Base-by-base conservation (phyloP, 371 early-diverging fungal species). In the Circinella umbellata region DNA sequence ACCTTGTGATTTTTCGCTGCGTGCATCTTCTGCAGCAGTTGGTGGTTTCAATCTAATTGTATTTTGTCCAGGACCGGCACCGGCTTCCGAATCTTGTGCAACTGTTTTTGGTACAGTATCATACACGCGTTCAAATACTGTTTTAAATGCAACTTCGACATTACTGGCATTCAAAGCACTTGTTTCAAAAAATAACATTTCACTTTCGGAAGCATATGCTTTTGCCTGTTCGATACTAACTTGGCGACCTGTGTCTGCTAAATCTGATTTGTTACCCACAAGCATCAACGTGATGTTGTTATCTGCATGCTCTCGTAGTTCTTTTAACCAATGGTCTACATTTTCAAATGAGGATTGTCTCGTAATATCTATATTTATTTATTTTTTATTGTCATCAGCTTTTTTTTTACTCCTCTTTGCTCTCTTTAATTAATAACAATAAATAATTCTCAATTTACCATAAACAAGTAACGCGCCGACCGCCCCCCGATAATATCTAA, bases 261-360 rank as follows among this genome's bases (percentile, higher is more conserved):
- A 86, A 85, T 99, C 99, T 64, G 96, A 90, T 86, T 99, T 99
- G 89, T 99, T 99, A 65, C 99, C 99, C 37, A 99, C 92, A 62
- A 99, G 78, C 74, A 99, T 89, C 84, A 99, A 94, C 82, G 96
- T 95, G 67, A 91, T 89, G 48, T 82, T 92, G 74, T 96, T 95
- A 38, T 92, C 92, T 39, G 97, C 98, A 78, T 99, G 95, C 73
- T 96, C 95, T 74, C 95, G 94, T 74, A 99, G 94, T 78, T 99
- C 99, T 64, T 94, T 89, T 46, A 99, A 88, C 99, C 99, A 99
- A 74, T 95, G 90, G 76, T 88, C 87, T 35, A 94, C 87, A 78
- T 92, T 91, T 69, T 90, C 87, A 86, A 99, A 99, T 35, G 98
- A 94, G 49, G 98, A 92, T 74, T 90, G 90, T 78, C 99, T 94